Evolutionary conservation across 116 monocot species (phyloP).

Genomic region (Dioscorea cayenensis): DNA sequence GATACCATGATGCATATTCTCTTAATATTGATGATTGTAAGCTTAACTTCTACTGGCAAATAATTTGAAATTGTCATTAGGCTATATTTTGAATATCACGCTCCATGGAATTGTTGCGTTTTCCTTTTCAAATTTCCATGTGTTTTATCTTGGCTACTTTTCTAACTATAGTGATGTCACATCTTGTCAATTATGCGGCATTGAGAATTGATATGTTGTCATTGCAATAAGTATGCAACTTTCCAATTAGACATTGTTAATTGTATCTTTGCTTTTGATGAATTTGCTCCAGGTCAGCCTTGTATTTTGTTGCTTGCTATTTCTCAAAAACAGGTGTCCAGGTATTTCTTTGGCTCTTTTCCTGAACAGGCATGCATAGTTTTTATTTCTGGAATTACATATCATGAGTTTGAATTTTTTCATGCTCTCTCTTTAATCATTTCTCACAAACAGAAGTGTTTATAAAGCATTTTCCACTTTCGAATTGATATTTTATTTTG

Average conservation of each 20-base stretch:
- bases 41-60: too few species aligned
- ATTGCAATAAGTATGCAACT: not conserved
- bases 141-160: too few species aligned
- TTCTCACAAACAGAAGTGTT: not conserved
- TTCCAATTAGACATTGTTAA: not conserved
- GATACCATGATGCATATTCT: too few species aligned
- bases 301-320: conserved; percentile 76
- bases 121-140: too few species aligned
- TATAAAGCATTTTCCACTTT: not conserved
- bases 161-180: too few species aligned
- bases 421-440: not conserved
- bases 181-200: too few species aligned
- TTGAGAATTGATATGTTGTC: not conserved
- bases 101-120: too few species aligned
- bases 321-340: conserved; percentile 72
- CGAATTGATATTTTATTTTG: not conserved
- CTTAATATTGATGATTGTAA: too few species aligned
- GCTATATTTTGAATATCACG: too few species aligned
- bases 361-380: not conserved
- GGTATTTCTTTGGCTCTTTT: conserved; percentile 32
- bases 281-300: conserved; percentile 48
- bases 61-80: too few species aligned
- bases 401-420: not conserved
- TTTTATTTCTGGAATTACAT: not conserved
- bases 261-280: conserved; percentile 8